Evolutionary conservation across 2,329 filamentous ascomycete genomes (phyloP), one percentile per base, ranked within the genome.

Genomic region (Clonostachys chloroleuca): DNA sequence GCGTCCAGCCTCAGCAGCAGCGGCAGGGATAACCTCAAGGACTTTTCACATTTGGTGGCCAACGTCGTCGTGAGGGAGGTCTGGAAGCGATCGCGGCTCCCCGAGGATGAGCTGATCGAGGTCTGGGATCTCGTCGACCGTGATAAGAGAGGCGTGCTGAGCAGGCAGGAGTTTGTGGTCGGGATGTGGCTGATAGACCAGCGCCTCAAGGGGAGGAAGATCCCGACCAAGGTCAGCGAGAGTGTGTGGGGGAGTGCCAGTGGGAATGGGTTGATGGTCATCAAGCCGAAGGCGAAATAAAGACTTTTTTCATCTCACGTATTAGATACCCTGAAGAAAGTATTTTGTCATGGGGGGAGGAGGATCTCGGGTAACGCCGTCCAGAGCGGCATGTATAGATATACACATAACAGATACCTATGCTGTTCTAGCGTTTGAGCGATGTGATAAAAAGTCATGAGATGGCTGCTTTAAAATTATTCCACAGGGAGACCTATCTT

Each of bases 181-280:
- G 89, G 89, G 10, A 76, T 89, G 70, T 94, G 89, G 87, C 67
- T 94, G 43, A 80, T 94, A 35, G 89, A 94, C 62, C 87, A 92
- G 72, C 72, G 87, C 50, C 68, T 94, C n/a, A 82, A 86, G 54
- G 89, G 89, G 2, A 72, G 88, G 49, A 94, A 94, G 70, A 72
- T 92, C 17, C 89, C 89, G 0, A 69, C 77, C 13, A 80, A 78
- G 56, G 86, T 92, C 10, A 77, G 77, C 45, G 81, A 85, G 44
- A 90, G 86, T 57, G 85, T 92, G 6, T 94, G 89, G 89, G 77
- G 75, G 33, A 90, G 86, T 30, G 24, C 24, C 9, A 30, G 24
- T 30, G 24, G 24, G 24, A 30, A 30, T 30, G 24, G 24, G 24
- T 30, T 30, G 24, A 30, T 30, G 24, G 24, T 30, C 24, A 30